Evolutionary conservation across 2,329 filamentous ascomycete species (phyloP), one percentile per base, ranked within the genome.

Genomic region (Trichothecium sympodiale): DNA sequence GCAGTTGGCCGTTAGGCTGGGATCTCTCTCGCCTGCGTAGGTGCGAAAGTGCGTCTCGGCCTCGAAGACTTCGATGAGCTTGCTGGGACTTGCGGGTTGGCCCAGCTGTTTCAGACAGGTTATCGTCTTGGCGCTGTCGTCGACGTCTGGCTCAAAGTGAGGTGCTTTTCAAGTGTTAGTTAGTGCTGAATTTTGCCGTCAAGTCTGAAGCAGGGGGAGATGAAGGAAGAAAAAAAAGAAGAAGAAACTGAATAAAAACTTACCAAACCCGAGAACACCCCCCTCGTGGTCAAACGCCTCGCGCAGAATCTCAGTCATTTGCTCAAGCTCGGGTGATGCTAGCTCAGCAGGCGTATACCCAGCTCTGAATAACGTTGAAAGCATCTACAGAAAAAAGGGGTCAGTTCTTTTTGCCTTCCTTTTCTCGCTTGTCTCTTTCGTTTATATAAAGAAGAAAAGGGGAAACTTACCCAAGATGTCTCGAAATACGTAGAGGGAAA

Each of bases 111-210:
- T 30, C n/a, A 45, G 36, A 13, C 31, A 25, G 6, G 29, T 27
- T 15, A 46, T 35, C n/a, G 31, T 23, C 23, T 40, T 45, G 13
- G 44, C 41, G 1, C 35, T 45, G 33, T 46, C 43, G 31, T 46
- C 44, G 5, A 34, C 43, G 35, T 46, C 44, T 5, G 28, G 34
- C 14, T 25, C 18, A 26, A 37, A 26, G n/a, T 20, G 28, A 13
- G 34, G 41, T 9, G 35, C 40, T 38, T 18, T 36, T 4, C 34
- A 27, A 17, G 17, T 23, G 14, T 33, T 33, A 33, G 4, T 15
- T 14, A 12, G 16, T 8, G 18, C 2, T 34, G 3, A 13, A 28
- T 18, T 25, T 23, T 34, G 17, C 35, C n/a, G n/a, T n/a, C n/a
- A n/a, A n/a, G n/a, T n/a, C n/a, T n/a, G n/a, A n/a, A n/a, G n/a